Evolutionary conservation across 768 basidiomycete genomes (phyloP), one percentile per base, ranked within the genome.

Genomic region (Chiua virens): DNA sequence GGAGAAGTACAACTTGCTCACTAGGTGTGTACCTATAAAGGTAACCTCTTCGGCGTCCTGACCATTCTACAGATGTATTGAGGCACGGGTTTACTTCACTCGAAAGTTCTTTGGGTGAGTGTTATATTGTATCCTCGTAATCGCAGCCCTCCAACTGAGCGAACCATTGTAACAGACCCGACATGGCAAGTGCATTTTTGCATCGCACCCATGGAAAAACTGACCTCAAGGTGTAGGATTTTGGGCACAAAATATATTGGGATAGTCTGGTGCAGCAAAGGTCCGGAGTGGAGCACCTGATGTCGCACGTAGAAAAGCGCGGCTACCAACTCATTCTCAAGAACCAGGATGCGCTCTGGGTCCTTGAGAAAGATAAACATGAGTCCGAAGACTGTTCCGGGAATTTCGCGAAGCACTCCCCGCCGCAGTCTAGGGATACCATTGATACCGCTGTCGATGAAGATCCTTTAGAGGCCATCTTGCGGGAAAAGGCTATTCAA

Each of bases 31-130:
- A n/a, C 3, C 21, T 45, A 13, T 15, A 11, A 17, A 35, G 9
- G 10, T 32, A 38, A 5, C 23, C 3, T 47, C 11, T 38, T 6
- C 23, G 6, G n/a, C 11, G 1, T 34, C 3, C 45, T 59, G 28
- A 60, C 48, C 43, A 35, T 36, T 38, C 11, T 34, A 4, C 44
- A 75, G 73, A 30, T 75, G 73, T 39, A 73, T 75, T 41, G 60
- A 68, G 41, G 71, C 72, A 6, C 65, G 73, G 13, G 59, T 64
- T 8, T 71, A 65, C 55, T 74, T 75, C 49, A 68, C 71, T 5
- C 70, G 71, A 50, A 66, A 69, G 9, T 75, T 75, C 54, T 75
- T 74, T 37, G 72, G 71, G 73, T 75, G 50, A 34, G 70, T 62
- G 13, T 23, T 20, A 25, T 15, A 6, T 25, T 22, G 2, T 22